Evolutionary conservation across 345 rosid species (phyloP).

Genomic region (Raphanus raphanistrum): DNA sequence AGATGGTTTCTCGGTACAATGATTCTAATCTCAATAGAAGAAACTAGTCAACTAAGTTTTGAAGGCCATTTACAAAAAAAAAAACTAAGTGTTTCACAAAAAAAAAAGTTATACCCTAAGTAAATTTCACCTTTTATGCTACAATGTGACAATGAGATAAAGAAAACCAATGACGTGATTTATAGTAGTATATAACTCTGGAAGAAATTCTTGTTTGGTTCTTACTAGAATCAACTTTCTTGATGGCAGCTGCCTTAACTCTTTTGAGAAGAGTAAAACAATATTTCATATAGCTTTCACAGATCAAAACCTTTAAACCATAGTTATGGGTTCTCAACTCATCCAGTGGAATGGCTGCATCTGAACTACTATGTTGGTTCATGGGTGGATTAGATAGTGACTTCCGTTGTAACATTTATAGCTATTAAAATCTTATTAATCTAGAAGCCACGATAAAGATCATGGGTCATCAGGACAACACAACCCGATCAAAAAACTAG

Average conservation of each 20-base stretch:
- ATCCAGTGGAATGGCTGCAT: constrained; percentile 52
- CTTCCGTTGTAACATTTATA: constrained; percentile 51
- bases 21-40: constrained; percentile 3
- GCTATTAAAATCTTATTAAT: neutral
- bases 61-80: too few relatives aligned
- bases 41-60: neutral
- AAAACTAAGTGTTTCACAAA: too few relatives aligned
- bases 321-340: constrained; percentile 65
- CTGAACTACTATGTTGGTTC: constrained; percentile 40
- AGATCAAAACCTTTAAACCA: constrained; percentile 62
- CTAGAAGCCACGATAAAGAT: neutral
- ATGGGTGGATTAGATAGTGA: constrained; percentile 35
- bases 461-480: too few relatives aligned
- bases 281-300: constrained; percentile 88
- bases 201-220: constrained; percentile 79
- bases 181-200: constrained; percentile 52
- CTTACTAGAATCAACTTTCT: constrained; percentile 83
- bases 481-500: too few relatives aligned
- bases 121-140: neutral
- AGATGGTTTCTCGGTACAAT: neutral
- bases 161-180: neutral
- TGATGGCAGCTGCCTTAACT: constrained; percentile 65
- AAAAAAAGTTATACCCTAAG: neutral
- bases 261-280: constrained; percentile 65
- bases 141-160: constrained; percentile 1